Evolutionary conservation across 2,329 filamentous ascomycete genomes (phyloP).

Genomic region (Penicillium griseofulvum): DNA sequence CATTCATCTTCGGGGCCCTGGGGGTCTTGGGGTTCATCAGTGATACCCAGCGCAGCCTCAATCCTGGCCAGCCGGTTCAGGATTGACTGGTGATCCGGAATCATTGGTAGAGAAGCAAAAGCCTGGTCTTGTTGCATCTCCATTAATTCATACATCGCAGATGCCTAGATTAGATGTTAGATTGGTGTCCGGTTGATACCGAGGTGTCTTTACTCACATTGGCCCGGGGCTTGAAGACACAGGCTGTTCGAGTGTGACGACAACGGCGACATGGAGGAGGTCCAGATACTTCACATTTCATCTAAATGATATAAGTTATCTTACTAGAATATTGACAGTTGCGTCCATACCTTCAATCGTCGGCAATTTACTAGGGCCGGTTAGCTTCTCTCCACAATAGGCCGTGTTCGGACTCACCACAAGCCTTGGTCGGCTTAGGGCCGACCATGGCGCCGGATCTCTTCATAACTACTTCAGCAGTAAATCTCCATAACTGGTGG

Average conservation of each 20-base stretch:
- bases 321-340: not conserved
- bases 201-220: constrained; percentile 19
- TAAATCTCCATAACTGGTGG: constrained; percentile 2
- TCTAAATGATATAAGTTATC: constrained; percentile 7
- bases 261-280: constrained; percentile 31
- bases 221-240: constrained; percentile 31
- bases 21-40: not conserved
- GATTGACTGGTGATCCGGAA: constrained; percentile 20
- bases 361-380: constrained; percentile 29
- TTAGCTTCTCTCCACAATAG: constrained; percentile 7
- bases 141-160: constrained; percentile 21
- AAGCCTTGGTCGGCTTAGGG: constrained; percentile 34
- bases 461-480: constrained; percentile 16
- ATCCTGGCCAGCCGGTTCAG: constrained; percentile 27
- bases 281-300: constrained; percentile 33
- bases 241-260: constrained; percentile 21
- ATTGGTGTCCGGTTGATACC: not conserved
- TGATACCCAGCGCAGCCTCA: constrained; percentile 25
- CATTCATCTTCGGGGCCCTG: constrained; percentile 4
- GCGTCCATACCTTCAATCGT: constrained; percentile 26
- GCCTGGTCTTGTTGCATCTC: constrained; percentile 10
- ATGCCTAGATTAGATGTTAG: constrained; percentile 20
- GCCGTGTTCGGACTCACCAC: constrained; percentile 20
- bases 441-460: constrained; percentile 17
- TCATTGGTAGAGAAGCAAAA: constrained; percentile 1